Conservation (phyloP, 2,329 filamentous ascomycete genomes). For the Aureobasidium sp. region DNA sequence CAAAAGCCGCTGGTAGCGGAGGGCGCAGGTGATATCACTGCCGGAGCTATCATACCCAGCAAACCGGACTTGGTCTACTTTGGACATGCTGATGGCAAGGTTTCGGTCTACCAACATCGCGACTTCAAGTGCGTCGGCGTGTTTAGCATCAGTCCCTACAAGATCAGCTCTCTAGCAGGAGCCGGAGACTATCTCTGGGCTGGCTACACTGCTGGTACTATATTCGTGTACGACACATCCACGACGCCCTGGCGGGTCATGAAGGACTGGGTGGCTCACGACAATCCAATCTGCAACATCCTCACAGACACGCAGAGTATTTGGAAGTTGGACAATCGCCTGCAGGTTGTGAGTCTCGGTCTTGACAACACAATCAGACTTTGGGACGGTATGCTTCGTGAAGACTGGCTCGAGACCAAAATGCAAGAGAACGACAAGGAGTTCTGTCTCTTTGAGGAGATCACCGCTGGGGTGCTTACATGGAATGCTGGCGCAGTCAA, state of each 20-base stretch:
- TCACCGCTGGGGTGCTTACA: slow-evolving; percentile 73
- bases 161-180: slow-evolving; percentile 79
- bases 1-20: slow-evolving; percentile 61
- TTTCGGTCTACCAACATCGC: slow-evolving; percentile 78
- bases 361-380: slow-evolving; percentile 74
- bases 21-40: slow-evolving; percentile 76
- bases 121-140: slow-evolving; percentile 71
- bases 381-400: slow-evolving; percentile 89
- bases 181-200: slow-evolving; percentile 83
- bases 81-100: slow-evolving; percentile 86
- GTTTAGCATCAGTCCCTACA: slow-evolving; percentile 84
- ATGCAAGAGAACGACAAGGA: slow-evolving; percentile 78
- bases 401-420: slow-evolving; percentile 85
- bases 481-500: slow-evolving; percentile 98
- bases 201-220: slow-evolving; percentile 86
- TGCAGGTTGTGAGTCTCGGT: slow-evolving; percentile 79
- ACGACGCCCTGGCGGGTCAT: slow-evolving; percentile 77
- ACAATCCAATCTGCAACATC: slow-evolving; percentile 70
- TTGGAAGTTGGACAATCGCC: slow-evolving; percentile 66
- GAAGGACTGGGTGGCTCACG: slow-evolving; percentile 93
- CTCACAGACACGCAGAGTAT: slow-evolving; percentile 70
- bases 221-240: slow-evolving; percentile 82
- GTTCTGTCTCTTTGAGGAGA: slow-evolving; percentile 76
- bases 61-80: slow-evolving; percentile 76
- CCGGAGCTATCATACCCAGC: slow-evolving; percentile 65